Evolutionary conservation across 2,329 filamentous ascomycete genomes (phyloP).

Genomic region (Fusarium azukiicola): DNA sequence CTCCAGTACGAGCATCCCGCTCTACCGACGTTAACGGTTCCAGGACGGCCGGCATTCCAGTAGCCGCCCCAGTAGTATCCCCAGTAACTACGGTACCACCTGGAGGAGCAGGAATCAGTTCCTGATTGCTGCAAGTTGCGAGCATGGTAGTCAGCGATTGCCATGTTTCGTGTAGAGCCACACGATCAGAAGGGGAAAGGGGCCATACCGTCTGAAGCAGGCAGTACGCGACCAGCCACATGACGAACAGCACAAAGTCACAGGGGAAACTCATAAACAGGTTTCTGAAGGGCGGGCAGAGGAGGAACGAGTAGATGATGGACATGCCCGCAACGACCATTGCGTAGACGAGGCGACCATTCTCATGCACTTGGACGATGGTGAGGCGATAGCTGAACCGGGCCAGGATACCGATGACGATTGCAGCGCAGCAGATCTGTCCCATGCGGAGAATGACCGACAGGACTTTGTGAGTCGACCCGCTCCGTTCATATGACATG

Average conservation of each 20-base stretch:
- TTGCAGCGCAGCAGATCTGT: slow-evolving; percentile 46
- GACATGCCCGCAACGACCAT: slow-evolving; percentile 53
- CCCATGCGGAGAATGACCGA: slow-evolving; percentile 46
- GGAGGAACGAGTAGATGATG: slow-evolving; percentile 52
- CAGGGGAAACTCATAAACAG: slow-evolving; percentile 52
- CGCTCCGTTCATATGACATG: background rate
- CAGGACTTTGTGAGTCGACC: slow-evolving; percentile 41
- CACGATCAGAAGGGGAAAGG: background rate
- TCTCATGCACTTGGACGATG: slow-evolving; percentile 22
- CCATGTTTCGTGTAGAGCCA: background rate
- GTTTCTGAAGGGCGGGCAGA: slow-evolving; percentile 46
- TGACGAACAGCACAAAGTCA: slow-evolving; percentile 53
- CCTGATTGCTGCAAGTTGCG: slow-evolving; percentile 31
- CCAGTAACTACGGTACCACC: slow-evolving; percentile 54
- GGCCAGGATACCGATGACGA: slow-evolving; percentile 51
- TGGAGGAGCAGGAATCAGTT: slow-evolving; percentile 32
- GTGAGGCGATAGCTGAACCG: slow-evolving; percentile 47
- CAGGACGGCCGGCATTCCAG: slow-evolving; percentile 39
- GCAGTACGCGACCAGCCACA: slow-evolving; percentile 55
- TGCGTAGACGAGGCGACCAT: slow-evolving; percentile 50
- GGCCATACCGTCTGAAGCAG: slow-evolving; percentile 49
- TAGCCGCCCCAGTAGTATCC: slow-evolving; percentile 54
- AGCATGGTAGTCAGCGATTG: background rate
- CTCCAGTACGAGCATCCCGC: slow-evolving; percentile 50
- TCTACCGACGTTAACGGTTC: slow-evolving; percentile 24